These are phyloP conservation scores for Fusarium torreyae DNA, from an alignment of 2,329 filamentous ascomycete species.

Conservation along the genomic window DNA sequence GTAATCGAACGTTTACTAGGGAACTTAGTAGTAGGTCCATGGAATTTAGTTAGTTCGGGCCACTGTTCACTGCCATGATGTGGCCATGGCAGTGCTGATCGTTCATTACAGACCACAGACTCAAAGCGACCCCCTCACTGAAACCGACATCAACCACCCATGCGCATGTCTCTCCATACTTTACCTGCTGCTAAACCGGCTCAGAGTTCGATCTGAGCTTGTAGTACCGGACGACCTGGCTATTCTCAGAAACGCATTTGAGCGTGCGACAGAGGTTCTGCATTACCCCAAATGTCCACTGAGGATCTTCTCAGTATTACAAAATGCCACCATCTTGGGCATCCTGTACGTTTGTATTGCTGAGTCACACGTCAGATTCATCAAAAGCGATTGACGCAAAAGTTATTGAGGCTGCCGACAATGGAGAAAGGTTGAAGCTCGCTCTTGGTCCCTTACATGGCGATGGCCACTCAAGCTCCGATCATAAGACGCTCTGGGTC, in stretches of 20 bases:
- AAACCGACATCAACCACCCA: constrained; percentile 17
- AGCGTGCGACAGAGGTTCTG: constrained; percentile 6
- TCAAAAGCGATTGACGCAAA: constrained; percentile 4
- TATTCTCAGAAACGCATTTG: constrained; percentile 3
- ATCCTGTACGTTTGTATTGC: constrained; percentile 9
- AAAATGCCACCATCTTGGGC: constrained; percentile 7
- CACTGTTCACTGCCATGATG: too few relatives aligned
- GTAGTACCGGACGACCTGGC: not conserved
- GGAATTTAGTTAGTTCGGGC: too few relatives aligned
- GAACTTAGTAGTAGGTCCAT: too few relatives aligned
- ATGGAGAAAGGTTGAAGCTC: not conserved
- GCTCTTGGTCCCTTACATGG: not conserved
- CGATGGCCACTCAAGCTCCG: not conserved
- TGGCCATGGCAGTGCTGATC: too few relatives aligned
- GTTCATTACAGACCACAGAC: not conserved
- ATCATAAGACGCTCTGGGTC: not conserved
- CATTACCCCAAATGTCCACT: constrained; percentile 4
- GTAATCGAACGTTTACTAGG: too few relatives aligned
- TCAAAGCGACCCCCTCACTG: constrained; percentile 4
- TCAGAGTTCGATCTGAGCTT: constrained; percentile 3
- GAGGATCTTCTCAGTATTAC: constrained; percentile 9
- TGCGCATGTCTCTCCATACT: constrained; percentile 13
- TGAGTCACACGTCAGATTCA: constrained; percentile 15
- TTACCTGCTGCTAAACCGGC: constrained; percentile 14
- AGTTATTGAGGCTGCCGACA: not conserved